phyloP scores from a whole-genome alignment of 2,329 filamentous ascomycete genomes.

The Ilyonectria robusta region DNA sequence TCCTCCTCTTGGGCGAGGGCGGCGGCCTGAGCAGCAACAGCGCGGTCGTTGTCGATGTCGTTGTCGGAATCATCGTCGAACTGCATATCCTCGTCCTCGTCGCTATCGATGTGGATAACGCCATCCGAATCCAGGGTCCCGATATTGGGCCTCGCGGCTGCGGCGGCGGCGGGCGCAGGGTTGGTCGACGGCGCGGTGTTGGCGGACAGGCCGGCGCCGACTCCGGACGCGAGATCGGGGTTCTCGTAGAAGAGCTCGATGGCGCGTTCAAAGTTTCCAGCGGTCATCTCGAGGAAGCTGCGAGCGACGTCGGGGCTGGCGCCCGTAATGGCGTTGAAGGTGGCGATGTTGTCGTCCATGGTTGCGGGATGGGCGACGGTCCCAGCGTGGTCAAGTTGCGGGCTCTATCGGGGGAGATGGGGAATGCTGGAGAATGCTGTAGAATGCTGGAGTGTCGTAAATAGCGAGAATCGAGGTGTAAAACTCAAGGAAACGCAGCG shows the following conservation, averaged over 20 bases:
- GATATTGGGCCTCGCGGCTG: slow-evolving; percentile 43
- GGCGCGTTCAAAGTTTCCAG: slow-evolving; percentile 86
- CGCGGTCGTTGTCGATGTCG: slow-evolving; percentile 57
- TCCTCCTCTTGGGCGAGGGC: slow-evolving; percentile 79
- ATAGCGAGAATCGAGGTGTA: not conserved
- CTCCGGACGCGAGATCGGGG: slow-evolving; percentile 73
- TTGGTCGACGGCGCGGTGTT: slow-evolving; percentile 31
- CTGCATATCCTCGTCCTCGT: slow-evolving; percentile 59
- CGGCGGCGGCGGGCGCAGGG: slow-evolving; percentile 51
- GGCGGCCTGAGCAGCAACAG: slow-evolving; percentile 57
- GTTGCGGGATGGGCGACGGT: slow-evolving; percentile 30
- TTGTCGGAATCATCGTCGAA: slow-evolving; percentile 57
- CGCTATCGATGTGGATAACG: slow-evolving; percentile 72
- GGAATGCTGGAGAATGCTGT: not conserved
- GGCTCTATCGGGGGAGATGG: slow-evolving; percentile 1
- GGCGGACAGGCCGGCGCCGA: slow-evolving; percentile 52
- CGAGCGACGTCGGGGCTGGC: slow-evolving; percentile 80
- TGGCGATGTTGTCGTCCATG: slow-evolving; percentile 82
- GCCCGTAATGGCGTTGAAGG: slow-evolving; percentile 87
- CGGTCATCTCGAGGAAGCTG: slow-evolving; percentile 88
- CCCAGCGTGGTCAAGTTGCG: slow-evolving; percentile 10
- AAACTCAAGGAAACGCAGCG: slow-evolving; percentile 4
- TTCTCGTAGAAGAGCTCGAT: slow-evolving; percentile 93
- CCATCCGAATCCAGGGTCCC: slow-evolving; percentile 54
- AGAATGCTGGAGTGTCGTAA: slow-evolving; percentile 1